Percentiles rank a stretch among this genome's conserved stretches.
Evolutionary conservation across 805 yeast species (phyloP).

Genomic region (Blastobotrys parvus): DNA sequence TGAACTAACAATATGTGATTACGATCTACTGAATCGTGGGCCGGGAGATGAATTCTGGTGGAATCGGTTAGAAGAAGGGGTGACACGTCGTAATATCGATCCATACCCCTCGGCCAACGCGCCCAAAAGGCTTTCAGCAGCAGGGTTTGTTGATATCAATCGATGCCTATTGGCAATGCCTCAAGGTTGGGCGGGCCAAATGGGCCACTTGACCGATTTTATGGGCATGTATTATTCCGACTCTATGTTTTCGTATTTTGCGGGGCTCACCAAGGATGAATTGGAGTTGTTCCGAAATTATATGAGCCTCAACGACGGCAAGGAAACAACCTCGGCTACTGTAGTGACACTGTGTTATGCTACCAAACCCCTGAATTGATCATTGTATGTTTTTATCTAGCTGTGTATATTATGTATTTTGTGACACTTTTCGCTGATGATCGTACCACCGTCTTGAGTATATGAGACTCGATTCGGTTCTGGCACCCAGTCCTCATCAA

Average conservation of each 20-base stretch:
- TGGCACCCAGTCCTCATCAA: no score
- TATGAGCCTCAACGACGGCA: neutral
- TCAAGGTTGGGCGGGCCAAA: constrained; percentile 26
- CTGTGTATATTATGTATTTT: neutral
- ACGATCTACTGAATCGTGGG: constrained; percentile 14
- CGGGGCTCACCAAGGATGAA: constrained; percentile 18
- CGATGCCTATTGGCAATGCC: constrained; percentile 23
- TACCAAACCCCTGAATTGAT: constrained; percentile 8
- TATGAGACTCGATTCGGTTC: no score
- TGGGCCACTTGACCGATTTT: constrained; percentile 26
- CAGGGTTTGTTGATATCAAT: constrained; percentile 22
- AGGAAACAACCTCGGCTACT: constrained; percentile 3
- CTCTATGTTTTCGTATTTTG: constrained; percentile 29
- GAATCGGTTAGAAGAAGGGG: constrained; percentile 8
- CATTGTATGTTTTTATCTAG: no score
- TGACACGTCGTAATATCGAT: constrained; percentile 10
- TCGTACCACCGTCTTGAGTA: no score
- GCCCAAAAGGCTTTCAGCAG: constrained; percentile 11
- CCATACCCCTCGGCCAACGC: constrained; percentile 11
- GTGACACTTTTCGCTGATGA: no score
- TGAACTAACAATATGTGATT: constrained; percentile 23
- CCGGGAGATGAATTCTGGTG: constrained; percentile 14
- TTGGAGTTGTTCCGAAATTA: constrained; percentile 6
- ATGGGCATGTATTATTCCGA: constrained; percentile 21
- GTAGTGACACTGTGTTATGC: constrained; percentile 12